These are phyloP conservation scores for Ceriops decandra DNA, from an alignment of 345 rosid species.

Conservation along the genomic window DNA sequence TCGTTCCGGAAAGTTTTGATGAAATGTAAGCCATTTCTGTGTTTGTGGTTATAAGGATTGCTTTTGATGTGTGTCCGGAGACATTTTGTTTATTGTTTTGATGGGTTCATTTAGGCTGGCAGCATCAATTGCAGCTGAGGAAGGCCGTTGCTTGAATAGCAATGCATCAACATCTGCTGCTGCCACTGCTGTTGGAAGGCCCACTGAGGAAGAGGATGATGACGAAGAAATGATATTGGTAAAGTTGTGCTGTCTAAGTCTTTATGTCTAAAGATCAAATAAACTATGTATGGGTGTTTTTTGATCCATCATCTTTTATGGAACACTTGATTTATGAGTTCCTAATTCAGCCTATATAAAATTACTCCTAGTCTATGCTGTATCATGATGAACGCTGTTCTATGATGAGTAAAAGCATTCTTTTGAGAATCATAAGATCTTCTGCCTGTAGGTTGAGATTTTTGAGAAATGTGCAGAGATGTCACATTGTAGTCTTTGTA, in stretches of 20 bases:
- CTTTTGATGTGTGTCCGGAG: constrained; percentile 9
- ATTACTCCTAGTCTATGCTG: not conserved
- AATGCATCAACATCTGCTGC: constrained; percentile 48
- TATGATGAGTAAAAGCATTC: not conserved
- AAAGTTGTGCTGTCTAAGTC: not conserved
- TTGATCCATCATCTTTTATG: not conserved
- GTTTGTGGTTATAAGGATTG: constrained; percentile 5
- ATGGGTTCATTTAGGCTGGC: constrained; percentile 54
- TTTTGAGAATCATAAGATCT: not conserved
- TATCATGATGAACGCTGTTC: not conserved
- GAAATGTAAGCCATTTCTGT: constrained; percentile 50
- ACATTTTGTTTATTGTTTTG: constrained; percentile 18
- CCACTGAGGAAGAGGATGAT: constrained; percentile 25
- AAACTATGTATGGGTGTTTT: not conserved
- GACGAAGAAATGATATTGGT: constrained; percentile 49
- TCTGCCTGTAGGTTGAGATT: not conserved
- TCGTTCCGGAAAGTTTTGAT: constrained; percentile 26
- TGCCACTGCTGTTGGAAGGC: constrained; percentile 22
- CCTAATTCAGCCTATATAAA: not conserved
- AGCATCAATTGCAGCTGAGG: constrained; percentile 66
- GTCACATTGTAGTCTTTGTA: not conserved
- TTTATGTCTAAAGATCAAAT: not conserved
- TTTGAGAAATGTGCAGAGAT: not conserved
- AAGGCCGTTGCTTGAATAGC: constrained; percentile 25
- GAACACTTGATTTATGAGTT: not conserved